Percentiles rank a stretch among this genome's conserved stretches.
These are phyloP conservation scores for Fomitopsis serialis DNA, from an alignment of 768 basidiomycete genomes.

Conservation along the genomic window DNA sequence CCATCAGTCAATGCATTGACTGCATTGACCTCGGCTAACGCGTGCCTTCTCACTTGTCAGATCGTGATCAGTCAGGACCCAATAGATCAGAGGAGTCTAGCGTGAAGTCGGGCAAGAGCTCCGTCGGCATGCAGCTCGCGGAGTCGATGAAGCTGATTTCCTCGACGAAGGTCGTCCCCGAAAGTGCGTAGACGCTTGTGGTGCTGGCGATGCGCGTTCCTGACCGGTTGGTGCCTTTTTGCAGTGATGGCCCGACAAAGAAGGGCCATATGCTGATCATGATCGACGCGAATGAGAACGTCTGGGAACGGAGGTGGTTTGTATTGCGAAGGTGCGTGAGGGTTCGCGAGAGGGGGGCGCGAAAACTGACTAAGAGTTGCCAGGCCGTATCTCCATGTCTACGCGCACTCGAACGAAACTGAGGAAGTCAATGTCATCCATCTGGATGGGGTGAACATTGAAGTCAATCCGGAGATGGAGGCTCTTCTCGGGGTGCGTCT, in stretches of 20 bases:
- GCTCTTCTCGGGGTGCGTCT: conserved; percentile 73
- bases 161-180: conserved; percentile 68
- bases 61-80: conserved; percentile 75
- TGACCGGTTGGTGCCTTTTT: not conserved
- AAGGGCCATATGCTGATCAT: conserved; percentile 80
- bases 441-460: conserved; percentile 78
- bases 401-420: conserved; percentile 76
- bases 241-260: conserved; percentile 78
- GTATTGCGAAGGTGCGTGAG: conserved; percentile 73
- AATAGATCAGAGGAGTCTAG: conserved; percentile 45
- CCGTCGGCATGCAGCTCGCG: conserved; percentile 31
- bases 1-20: not conserved
- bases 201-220: not conserved
- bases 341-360: no score
- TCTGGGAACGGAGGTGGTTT: conserved; percentile 85
- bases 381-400: conserved; percentile 89
- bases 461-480: conserved; percentile 84
- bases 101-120: conserved; percentile 23
- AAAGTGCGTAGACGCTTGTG: conserved; percentile 43
- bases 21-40: not conserved
- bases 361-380: not conserved
- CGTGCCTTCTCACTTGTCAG: conserved; percentile 31
- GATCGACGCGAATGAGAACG: conserved; percentile 70
- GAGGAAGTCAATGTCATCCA: conserved; percentile 84
- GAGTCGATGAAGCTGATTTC: conserved; percentile 66